Evolutionary conservation across 768 basidiomycete species (phyloP), one percentile per base, ranked within the genome.

Genomic region (Pleurotus platypus): DNA sequence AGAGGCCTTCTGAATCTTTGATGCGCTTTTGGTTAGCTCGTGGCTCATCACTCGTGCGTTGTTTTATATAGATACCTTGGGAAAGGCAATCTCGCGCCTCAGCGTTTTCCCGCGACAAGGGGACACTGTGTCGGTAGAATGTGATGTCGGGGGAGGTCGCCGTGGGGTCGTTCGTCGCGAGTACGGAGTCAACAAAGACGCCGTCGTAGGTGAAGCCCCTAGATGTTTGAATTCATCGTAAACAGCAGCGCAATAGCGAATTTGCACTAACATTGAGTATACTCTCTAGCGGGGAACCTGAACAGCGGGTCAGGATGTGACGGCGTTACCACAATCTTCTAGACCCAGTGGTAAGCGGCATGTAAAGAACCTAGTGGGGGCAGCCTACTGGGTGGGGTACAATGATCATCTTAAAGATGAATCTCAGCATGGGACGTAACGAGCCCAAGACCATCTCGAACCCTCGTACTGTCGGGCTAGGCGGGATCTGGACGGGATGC

Each of bases 401-500:
- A n/a, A 54, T 42, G 51, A 54, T 54, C 51, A 54, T 54, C 39
- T 43, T n/a, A 9, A 42, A 24, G 51, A 40, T 26, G 51, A 54
- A 54, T n/a, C 24, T 22, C 16, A 54, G 37, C 37, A 15, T 20
- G 9, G 37, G 42, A 9, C 30, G 30, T 35, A 35, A 35, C 30
- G 30, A 11, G 30, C 30, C 30, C 11, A 35, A 11, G 30, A 35
- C 30, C 30, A 35, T 35, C 30, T 35, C 11, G 9, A 35, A 35
- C 30, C 30, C 30, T 35, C 30, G 30, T 11, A 35, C 24, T 26
- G 24, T 26, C 5, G 24, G 24, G 24, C 24, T 26, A 26, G 24
- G 5, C 24, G 24, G 24, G 24, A 5, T 26, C 24, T 26, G 24
- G 24, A 26, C 24, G 5, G 24, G 24, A 26, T 26, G 24, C 24